Evolutionary conservation across 495 filamentous ascomycete genomes (phyloP).

Genomic region (Bathelium albidoporum): DNA sequence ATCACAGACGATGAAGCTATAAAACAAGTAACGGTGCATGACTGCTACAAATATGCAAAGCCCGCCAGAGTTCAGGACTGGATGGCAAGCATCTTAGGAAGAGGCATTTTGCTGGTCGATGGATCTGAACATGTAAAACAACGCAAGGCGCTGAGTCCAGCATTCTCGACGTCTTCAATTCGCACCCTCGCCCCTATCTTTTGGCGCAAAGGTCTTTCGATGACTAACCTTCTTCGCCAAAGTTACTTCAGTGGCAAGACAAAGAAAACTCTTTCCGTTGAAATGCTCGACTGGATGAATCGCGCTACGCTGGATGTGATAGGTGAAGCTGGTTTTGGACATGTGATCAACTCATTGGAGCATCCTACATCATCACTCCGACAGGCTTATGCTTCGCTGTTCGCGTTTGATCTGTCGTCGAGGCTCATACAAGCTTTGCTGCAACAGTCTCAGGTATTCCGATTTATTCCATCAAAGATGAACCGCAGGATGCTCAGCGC

Average conservation of each 20-base stretch:
- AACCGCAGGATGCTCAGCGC: slow-evolving; percentile 52
- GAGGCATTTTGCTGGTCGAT: slow-evolving; percentile 72
- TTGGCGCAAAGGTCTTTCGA: slow-evolving; percentile 53
- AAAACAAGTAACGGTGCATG: slow-evolving; percentile 41
- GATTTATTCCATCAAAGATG: slow-evolving; percentile 50
- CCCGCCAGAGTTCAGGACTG: slow-evolving; percentile 44
- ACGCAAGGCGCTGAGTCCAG: slow-evolving; percentile 69
- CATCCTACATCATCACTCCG: slow-evolving; percentile 56
- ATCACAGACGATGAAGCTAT: slow-evolving; percentile 37
- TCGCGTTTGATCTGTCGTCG: slow-evolving; percentile 35
- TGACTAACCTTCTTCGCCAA: slow-evolving; percentile 20
- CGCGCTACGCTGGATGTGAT: slow-evolving; percentile 85
- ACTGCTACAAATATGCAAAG: slow-evolving; percentile 54
- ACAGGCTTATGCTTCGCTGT: slow-evolving; percentile 48
- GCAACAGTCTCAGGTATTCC: slow-evolving; percentile 34
- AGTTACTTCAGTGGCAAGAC: slow-evolving; percentile 16
- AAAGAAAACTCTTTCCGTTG: slow-evolving; percentile 39
- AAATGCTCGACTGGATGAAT: slow-evolving; percentile 55
- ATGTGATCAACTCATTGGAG: slow-evolving; percentile 63
- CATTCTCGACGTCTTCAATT: slow-evolving; percentile 77
- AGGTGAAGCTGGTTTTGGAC: slow-evolving; percentile 68
- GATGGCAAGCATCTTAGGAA: slow-evolving; percentile 58
- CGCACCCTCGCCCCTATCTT: slow-evolving; percentile 79
- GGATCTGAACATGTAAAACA: slow-evolving; percentile 77
- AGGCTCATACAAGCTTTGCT: slow-evolving; percentile 38